Base-by-base conservation (phyloP, 495 filamentous ascomycete species). In the Neohortaea acidophila region DNA sequence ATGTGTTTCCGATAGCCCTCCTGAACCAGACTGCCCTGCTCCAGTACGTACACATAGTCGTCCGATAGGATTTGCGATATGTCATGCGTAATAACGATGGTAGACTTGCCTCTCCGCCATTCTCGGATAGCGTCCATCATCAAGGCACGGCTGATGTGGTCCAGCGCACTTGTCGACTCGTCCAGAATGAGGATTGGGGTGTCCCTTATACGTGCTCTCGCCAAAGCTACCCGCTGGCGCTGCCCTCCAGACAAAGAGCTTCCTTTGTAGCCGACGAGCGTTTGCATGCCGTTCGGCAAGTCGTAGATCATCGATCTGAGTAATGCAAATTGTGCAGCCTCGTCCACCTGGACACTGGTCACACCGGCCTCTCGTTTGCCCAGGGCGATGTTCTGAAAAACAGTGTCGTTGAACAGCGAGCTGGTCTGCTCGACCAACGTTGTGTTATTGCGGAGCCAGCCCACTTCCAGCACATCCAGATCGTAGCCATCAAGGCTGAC, bases 381-480 rank as follows among this genome's bases (percentile, higher is more conserved):
- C 33, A 94, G 72, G 0, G 81, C 75, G 21, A 97, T 79, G 45
- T 97, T 97, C 22, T 66, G 65, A 43, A 72, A 67, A 1, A 96
- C 66, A 0, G 76, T 81, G 38, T 84, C 84, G 47, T 84, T 79
- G 65, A 97, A 97, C 1, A 94, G 64, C 7, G 77, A 63, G 46
- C 73, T 85, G 9, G 73, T 65, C 56, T 94, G 89, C 51, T 94
- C 84, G 5, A 94, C 68, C 7, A 94, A 58, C 0, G 81, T 84
- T 30, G 94, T 59, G 33, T 84, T 89, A 13, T 68, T 67, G 24
- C 86, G 69, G 10, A 94, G 63, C 84, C 84, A 94, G 14, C 61
- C 60, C 6, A 67, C 52, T 42, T 84, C 68, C 9, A 94, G 60
- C 0, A 57, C 60, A 13, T 71, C 50, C n/a, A 89, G 62, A 0